phyloP scores from a whole-genome alignment of 192 early-diverging fungal genomes.

The Coemansia sp. region DNA sequence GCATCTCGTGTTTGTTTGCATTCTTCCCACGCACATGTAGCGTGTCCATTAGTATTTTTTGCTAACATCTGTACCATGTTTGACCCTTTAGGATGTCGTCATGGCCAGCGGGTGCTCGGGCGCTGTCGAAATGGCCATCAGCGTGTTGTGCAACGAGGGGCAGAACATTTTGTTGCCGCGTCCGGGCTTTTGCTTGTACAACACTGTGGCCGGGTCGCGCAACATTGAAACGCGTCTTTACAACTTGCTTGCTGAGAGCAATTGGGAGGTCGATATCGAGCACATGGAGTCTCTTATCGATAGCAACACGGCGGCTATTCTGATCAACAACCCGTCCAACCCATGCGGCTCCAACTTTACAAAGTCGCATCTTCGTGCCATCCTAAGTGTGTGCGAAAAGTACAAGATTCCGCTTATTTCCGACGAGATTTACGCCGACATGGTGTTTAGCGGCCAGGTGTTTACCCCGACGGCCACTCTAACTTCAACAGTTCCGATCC shows the following conservation, averaged over 20 bases:
- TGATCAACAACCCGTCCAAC: constrained; percentile 92
- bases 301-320: constrained; percentile 71
- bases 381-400: constrained; percentile 69
- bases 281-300: constrained; percentile 81
- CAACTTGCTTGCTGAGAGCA: constrained; percentile 71
- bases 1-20: background rate
- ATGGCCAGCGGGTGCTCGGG: constrained; percentile 79
- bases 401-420: constrained; percentile 81
- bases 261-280: constrained; percentile 82
- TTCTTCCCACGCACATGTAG: background rate
- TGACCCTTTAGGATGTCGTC: constrained; percentile 66
- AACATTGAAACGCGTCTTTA: constrained; percentile 79
- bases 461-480: constrained; percentile 72
- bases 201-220: constrained; percentile 72
- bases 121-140: constrained; percentile 70
- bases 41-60: background rate
- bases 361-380: constrained; percentile 67
- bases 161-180: constrained; percentile 84
- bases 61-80: background rate
- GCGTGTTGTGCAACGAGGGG: constrained; percentile 72
- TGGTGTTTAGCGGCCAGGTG: constrained; percentile 67
- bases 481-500: constrained; percentile 78
- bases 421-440: constrained; percentile 91
- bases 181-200: constrained; percentile 87
- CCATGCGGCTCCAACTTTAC: constrained; percentile 88